These are phyloP conservation scores for Penicillium lividum DNA, from an alignment of 495 filamentous ascomycete genomes.

Conservation along the genomic window DNA sequence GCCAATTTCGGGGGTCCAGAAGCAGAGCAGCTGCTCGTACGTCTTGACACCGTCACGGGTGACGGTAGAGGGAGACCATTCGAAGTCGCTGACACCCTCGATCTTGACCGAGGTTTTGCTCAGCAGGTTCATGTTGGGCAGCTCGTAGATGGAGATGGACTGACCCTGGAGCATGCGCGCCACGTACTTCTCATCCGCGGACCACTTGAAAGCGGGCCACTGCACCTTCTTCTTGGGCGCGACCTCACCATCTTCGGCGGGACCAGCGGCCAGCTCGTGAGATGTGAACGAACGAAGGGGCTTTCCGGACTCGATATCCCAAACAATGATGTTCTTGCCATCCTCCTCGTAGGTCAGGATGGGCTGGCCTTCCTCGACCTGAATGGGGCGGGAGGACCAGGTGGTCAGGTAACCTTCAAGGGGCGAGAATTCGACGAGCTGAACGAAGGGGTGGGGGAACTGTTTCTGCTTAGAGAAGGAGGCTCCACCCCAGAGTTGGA, in stretches of 20 bases:
- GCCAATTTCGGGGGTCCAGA: constrained; percentile 98
- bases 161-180: constrained; percentile 85
- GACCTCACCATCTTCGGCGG: constrained; percentile 58
- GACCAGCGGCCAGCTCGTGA: constrained; percentile 67
- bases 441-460: constrained; percentile 92
- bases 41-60: constrained; percentile 77
- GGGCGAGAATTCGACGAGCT: constrained; percentile 94
- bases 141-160: constrained; percentile 91
- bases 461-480: constrained; percentile 88
- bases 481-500: constrained; percentile 92
- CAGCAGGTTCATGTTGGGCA: constrained; percentile 87
- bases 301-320: constrained; percentile 91
- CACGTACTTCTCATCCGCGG: constrained; percentile 93
- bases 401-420: constrained; percentile 91
- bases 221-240: constrained; percentile 88
- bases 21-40: constrained; percentile 94
- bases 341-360: constrained; percentile 86
- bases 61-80: constrained; percentile 86
- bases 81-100: constrained; percentile 95
- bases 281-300: constrained; percentile 89
- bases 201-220: constrained; percentile 99
- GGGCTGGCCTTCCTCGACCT: constrained; percentile 80
- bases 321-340: constrained; percentile 98
- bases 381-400: constrained; percentile 91
- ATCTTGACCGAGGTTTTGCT: constrained; percentile 90